Conservation (phyloP, 1,139 yeast genomes). For the Blastobotrys proliferans region DNA sequence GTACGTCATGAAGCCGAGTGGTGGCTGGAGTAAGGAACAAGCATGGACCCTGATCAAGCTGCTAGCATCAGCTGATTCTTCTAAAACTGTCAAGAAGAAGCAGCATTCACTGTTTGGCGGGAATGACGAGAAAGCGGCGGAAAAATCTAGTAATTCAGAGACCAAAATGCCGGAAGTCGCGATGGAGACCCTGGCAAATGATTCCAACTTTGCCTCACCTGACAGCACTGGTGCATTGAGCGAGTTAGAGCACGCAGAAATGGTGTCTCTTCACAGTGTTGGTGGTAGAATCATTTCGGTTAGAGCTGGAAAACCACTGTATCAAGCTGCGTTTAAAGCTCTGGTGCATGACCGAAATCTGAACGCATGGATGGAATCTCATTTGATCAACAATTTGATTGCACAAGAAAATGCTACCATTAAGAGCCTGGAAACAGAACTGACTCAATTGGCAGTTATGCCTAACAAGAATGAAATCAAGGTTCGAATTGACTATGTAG, state of each 20-base stretch:
- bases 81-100: background rate
- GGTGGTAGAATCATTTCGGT: slow-evolving; percentile 70
- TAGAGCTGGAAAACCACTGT: slow-evolving; percentile 80
- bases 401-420: slow-evolving; percentile 62
- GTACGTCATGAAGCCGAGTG: slow-evolving; percentile 51
- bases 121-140: slow-evolving; percentile 6
- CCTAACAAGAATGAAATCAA: slow-evolving; percentile 47
- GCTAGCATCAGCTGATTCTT: slow-evolving; percentile 39
- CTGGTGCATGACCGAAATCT: slow-evolving; percentile 57
- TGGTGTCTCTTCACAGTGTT: slow-evolving; percentile 63
- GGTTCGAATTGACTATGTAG: slow-evolving; percentile 60
- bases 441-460: slow-evolving; percentile 50
- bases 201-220: slow-evolving; percentile 59
- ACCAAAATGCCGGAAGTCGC: slow-evolving; percentile 10
- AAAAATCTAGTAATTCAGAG: slow-evolving; percentile 5
- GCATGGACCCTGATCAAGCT: slow-evolving; percentile 80
- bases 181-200: slow-evolving; percentile 21
- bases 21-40: slow-evolving; percentile 69
- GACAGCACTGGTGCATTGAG: slow-evolving; percentile 51
- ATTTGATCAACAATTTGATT: slow-evolving; percentile 52
- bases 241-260: slow-evolving; percentile 74
- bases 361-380: slow-evolving; percentile 59
- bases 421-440: slow-evolving; percentile 62
- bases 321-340: slow-evolving; percentile 69
- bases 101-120: background rate